Evolutionary conservation across 2,329 filamentous ascomycete genomes (phyloP).

Genomic region (Fusarium nurragi): DNA sequence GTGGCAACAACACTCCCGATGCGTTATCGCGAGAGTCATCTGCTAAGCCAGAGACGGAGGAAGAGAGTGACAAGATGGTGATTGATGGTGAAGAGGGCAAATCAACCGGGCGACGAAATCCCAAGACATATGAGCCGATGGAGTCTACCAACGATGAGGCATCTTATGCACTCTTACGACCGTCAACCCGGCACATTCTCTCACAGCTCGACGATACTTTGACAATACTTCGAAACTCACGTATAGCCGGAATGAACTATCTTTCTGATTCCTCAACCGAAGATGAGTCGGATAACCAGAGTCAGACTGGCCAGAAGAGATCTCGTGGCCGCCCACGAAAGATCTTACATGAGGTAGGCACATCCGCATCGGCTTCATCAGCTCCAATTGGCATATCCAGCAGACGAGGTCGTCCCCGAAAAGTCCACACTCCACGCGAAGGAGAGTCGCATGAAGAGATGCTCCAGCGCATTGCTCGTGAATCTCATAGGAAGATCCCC

Average conservation of each 20-base stretch:
- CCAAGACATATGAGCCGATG: constrained; percentile 57
- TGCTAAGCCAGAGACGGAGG: constrained; percentile 20
- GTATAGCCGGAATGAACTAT: constrained; percentile 58
- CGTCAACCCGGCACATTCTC: constrained; percentile 76
- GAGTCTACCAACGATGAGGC: constrained; percentile 76
- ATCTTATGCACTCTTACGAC: constrained; percentile 71
- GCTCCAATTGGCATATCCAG: constrained; percentile 9
- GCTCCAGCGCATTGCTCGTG: constrained; percentile 58
- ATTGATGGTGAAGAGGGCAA: constrained; percentile 1
- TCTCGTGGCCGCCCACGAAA: constrained; percentile 45
- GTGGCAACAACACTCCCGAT: constrained; percentile 10
- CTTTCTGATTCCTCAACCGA: constrained; percentile 53
- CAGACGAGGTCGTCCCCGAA: constrained; percentile 54
- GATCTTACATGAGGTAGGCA: neutral
- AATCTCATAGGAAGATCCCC: constrained; percentile 49
- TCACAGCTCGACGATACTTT: constrained; percentile 75
- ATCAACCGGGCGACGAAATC: neutral
- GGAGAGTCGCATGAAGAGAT: constrained; percentile 60
- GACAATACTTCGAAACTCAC: constrained; percentile 73
- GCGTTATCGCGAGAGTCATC: constrained; percentile 33
- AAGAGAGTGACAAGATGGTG: constrained; percentile 31
- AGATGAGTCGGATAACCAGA: constrained; percentile 48
- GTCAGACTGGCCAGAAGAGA: constrained; percentile 39
- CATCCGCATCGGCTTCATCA: constrained; percentile 24
- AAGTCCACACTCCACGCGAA: constrained; percentile 50